These are phyloP conservation scores for Pelargonium cotyledonis DNA, from an alignment of 441 rosid genomes.

Conservation along the genomic window DNA sequence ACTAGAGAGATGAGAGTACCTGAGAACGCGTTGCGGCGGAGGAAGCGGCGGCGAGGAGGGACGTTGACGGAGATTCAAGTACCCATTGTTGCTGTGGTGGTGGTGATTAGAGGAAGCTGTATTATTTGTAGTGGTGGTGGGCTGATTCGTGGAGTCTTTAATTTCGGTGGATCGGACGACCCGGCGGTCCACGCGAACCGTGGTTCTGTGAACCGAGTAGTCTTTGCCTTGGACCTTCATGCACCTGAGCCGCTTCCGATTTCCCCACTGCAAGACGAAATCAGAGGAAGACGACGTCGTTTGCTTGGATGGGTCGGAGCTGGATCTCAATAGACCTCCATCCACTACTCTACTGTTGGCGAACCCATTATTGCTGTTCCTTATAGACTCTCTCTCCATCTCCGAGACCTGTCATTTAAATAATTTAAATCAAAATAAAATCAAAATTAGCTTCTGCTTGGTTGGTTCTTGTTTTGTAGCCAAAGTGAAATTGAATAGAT, in stretches of 20 bases:
- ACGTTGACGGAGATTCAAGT: conserved; percentile 51
- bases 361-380: conserved; percentile 27
- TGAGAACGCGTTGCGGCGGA: conserved; percentile 47
- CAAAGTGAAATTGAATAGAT: no score
- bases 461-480: no score
- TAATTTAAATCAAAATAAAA: neutral
- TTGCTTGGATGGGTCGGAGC: conserved; percentile 30
- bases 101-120: conserved; percentile 9
- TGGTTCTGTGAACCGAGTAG: conserved; percentile 38
- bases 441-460: neutral
- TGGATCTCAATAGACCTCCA: conserved; percentile 28
- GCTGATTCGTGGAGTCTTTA: conserved; percentile 33
- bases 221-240: conserved; percentile 59
- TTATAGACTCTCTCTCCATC: conserved; percentile 45
- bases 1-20: no score
- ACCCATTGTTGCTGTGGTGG: conserved; percentile 26
- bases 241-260: conserved; percentile 58
- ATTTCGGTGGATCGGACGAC: conserved; percentile 35
- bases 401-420: conserved; percentile 32
- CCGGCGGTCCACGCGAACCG: conserved; percentile 41
- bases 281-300: conserved; percentile 37
- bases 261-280: conserved; percentile 62
- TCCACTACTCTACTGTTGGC: conserved; percentile 22
- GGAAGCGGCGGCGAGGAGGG: conserved; percentile 39
- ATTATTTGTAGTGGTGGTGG: conserved; percentile 14